These are phyloP conservation scores for Lathyrus sativus DNA, from an alignment of 306 rosid species.

Conservation along the genomic window DNA sequence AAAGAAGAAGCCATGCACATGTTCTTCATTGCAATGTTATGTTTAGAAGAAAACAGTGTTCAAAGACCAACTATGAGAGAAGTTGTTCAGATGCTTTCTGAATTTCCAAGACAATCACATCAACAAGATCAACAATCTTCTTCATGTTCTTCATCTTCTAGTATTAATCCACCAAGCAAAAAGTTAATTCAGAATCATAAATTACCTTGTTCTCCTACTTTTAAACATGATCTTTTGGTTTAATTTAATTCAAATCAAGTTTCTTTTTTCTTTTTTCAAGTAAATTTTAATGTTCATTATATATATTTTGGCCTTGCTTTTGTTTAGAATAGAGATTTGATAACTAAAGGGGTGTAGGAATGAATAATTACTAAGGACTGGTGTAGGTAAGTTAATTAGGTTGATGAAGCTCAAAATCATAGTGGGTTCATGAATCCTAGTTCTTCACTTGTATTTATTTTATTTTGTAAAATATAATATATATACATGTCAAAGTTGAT, in stretches of 20 bases:
- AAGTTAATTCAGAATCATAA: conserved; percentile 28
- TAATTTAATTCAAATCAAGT: conserved; percentile 1
- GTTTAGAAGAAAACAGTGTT: conserved; percentile 72
- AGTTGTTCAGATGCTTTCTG: conserved; percentile 85
- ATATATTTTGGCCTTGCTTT: conserved; percentile 31
- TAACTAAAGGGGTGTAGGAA: conserved; percentile 35
- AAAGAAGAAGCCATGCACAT: conserved; percentile 76
- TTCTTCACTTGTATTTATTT: conserved; percentile 42
- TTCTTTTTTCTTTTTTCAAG: not conserved
- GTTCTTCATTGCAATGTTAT: conserved; percentile 67
- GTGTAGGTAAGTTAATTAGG: conserved; percentile 16
- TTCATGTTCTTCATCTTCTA: conserved; percentile 37
- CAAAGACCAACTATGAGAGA: conserved; percentile 93
- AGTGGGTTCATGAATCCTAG: conserved; percentile 18
- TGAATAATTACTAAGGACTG: conserved; percentile 39
- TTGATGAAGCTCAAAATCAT: conserved; percentile 26
- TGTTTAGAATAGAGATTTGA: conserved; percentile 32
- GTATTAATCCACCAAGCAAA: conserved; percentile 27
- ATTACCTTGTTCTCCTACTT: conserved; percentile 41
- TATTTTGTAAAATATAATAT: conserved; percentile 32
- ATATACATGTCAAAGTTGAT: conserved; percentile 31
- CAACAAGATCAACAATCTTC: conserved; percentile 39
- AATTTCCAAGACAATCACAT: conserved; percentile 42
- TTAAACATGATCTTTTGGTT: conserved; percentile 58
- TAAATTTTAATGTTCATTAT: conserved; percentile 26